Evolutionary conservation across 1,139 yeast species (phyloP), one percentile per base, ranked within the genome.

Genomic region (Hyphopichia fennica): DNA sequence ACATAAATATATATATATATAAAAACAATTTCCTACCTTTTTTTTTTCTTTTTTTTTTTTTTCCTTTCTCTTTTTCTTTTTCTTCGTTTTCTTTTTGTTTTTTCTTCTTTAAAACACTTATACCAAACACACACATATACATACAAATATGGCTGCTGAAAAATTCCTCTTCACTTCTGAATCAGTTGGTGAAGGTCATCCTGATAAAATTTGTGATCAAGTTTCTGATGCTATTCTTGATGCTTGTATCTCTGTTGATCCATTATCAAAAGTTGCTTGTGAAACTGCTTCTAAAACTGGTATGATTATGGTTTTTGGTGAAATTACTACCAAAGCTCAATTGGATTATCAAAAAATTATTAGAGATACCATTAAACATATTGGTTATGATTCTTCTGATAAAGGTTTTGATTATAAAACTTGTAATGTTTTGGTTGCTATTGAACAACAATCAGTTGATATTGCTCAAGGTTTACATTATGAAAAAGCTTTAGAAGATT

Each of bases 361-460:
- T 67, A 91, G 99, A 79, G 97, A 93, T 72, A 91, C 99, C 68
- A 87, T 93, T 75, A 90, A 91, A 81, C 91, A 89, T 75, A 93
- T 93, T 72, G 99, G 99, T 65, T 93, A 95, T 77, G 99, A 93
- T 69, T 80, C 84, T 66, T 86, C 96, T 50, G 95, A 81, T 42
- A 93, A 95, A 79, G 99, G 99, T 58, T 95, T 93, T 65, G 99
- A 95, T 74, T 93, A 90, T 87, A 91, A 91, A 80, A 93, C 99
- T 58, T 93, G 99, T 82, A 93, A 93, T 74, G 98, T 93, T 47
- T 80, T 95, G 56, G 99, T 93, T 54, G 99, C 99, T 69, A 90
- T 93, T 71, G 99, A 93, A 79, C 98, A 93, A 77, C 99, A 93
- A 77, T 90, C 98, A 44, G 95, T 96, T 58, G 99, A 93, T 75